phyloP scores from a whole-genome alignment of 441 rosid species.

The Pelargonium citronellum region DNA sequence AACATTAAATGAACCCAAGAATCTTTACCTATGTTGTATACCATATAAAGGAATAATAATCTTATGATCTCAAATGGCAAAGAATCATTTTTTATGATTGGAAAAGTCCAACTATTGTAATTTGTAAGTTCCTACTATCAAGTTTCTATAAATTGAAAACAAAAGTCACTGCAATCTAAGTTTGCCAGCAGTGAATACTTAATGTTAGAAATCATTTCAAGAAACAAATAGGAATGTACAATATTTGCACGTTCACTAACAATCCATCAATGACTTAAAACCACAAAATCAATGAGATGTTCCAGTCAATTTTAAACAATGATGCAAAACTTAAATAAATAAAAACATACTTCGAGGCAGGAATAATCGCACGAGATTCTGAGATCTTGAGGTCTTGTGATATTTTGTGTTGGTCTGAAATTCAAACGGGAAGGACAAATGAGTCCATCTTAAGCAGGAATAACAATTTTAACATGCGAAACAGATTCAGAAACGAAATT shows the following conservation, averaged over 20 bases:
- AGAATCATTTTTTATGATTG: too few relatives aligned
- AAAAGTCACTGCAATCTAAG: too few relatives aligned
- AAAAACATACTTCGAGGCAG: conserved; percentile 55
- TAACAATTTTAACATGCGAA: neutral
- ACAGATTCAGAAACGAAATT: neutral
- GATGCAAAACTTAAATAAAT: too few relatives aligned
- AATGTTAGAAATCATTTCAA: neutral
- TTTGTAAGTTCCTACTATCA: too few relatives aligned
- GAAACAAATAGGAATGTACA: neutral
- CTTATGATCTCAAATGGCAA: too few relatives aligned
- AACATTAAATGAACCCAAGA: too few relatives aligned
- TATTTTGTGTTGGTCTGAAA: conserved; percentile 17
- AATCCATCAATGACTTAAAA: neutral
- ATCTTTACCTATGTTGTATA: too few relatives aligned
- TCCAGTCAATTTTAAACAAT: neutral
- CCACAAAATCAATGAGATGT: neutral
- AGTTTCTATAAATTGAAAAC: too few relatives aligned
- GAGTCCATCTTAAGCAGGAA: neutral
- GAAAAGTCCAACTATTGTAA: too few relatives aligned
- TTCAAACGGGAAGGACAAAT: neutral
- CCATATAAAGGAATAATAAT: too few relatives aligned
- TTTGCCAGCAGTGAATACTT: too few relatives aligned
- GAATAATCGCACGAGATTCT: conserved; percentile 45
- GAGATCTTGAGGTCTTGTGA: conserved; percentile 2
- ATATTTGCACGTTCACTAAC: neutral